Conservation (phyloP, 805 yeast species). For the Vanderwaltozyma polyspora region DNA sequence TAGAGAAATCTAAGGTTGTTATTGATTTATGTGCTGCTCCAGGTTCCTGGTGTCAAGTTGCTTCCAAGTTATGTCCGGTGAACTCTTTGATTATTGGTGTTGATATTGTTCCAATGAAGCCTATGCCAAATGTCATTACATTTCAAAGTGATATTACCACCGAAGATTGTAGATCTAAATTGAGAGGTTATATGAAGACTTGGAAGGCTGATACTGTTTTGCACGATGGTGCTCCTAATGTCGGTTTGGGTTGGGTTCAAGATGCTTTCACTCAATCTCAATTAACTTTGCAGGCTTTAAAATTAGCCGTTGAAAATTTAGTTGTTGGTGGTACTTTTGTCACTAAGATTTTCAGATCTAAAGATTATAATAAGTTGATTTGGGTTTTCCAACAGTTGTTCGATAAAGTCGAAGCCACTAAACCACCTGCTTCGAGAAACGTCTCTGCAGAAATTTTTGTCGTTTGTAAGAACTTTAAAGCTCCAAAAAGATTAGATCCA, state of each 20-base stretch:
- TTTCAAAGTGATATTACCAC: slow-evolving; percentile 97
- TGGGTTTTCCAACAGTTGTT: slow-evolving; percentile 97
- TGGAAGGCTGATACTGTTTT: slow-evolving; percentile 98
- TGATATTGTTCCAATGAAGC: slow-evolving; percentile 95
- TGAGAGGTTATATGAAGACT: slow-evolving; percentile 92
- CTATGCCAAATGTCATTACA: slow-evolving; percentile 88
- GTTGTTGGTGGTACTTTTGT: slow-evolving; percentile 89
- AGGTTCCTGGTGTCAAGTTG: slow-evolving; percentile 99
- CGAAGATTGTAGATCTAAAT: slow-evolving; percentile 89
- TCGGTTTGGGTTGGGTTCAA: slow-evolving; percentile 99
- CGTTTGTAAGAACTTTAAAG: slow-evolving; percentile 90
- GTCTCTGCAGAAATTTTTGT: slow-evolving; percentile 99
- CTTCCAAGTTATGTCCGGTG: slow-evolving; percentile 83
- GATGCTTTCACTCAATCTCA: slow-evolving; percentile 99
- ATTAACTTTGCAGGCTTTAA: slow-evolving; percentile 84
- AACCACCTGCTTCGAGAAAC: slow-evolving; percentile 97
- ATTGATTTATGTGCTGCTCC: slow-evolving; percentile 99
- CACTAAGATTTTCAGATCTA: slow-evolving; percentile 95
- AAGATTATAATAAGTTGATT: slow-evolving; percentile 90
- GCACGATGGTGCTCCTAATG: slow-evolving; percentile 99
- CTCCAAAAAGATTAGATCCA: slow-evolving; percentile 92
- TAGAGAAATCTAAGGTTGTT: slow-evolving; percentile 89
- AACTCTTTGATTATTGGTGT: slow-evolving; percentile 94
- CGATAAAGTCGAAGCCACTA: slow-evolving; percentile 95
- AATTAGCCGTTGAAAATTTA: slow-evolving; percentile 87